Base-by-base conservation (phyloP, 352 stramenopile species). In the Phytophthora agathidicida region DNA sequence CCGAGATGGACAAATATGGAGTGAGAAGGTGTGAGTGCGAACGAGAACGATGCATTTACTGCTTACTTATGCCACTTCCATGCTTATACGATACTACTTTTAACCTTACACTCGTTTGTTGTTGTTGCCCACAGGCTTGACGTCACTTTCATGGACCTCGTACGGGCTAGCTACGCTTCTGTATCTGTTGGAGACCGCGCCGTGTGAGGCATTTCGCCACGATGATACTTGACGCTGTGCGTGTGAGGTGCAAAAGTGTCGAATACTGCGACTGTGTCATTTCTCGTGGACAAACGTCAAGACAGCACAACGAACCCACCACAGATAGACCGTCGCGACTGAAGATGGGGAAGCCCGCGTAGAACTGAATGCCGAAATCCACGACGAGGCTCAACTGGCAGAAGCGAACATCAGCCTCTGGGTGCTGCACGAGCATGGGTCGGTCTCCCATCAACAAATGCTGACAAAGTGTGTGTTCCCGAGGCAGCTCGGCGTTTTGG, bases 361-460 rank as follows among this genome's bases (percentile, higher is more conserved):
- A 86, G 52, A 84, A 86, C 17, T 77, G 70, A 13, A 73, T 39
- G 17, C 65, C 60, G 13, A 75, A 54, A 32, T 63, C 45, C 28
- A 65, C 50, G 16, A 84, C 54, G 0, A 62, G 55, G n/a, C 24
- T 49, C 23, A 73, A 49, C 20, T 73, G 60, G 23, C 51, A 43
- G 50, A 90, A 90, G 35, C 77, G 80, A 20, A 79, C 58, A 49
- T 88, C 75, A 1, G 76, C 64, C 50, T 86, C 77, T 0, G 73
- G 65, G 37, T 88, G 73, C 7, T 71, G 68, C 19, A 86, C 65
- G 14, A 88, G 48, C 37, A 90, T 61, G 1, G 75, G 77, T 36
- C 66, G 67, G 32, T 74, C 56, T 0, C 64, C 71, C 75, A 85
- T 83, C 13, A 88, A 33, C 3, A 70, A 63, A 49, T 88, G 69